These are phyloP conservation scores for Leucogyrophana mollusca DNA, from an alignment of 768 basidiomycete species.

Conservation along the genomic window DNA sequence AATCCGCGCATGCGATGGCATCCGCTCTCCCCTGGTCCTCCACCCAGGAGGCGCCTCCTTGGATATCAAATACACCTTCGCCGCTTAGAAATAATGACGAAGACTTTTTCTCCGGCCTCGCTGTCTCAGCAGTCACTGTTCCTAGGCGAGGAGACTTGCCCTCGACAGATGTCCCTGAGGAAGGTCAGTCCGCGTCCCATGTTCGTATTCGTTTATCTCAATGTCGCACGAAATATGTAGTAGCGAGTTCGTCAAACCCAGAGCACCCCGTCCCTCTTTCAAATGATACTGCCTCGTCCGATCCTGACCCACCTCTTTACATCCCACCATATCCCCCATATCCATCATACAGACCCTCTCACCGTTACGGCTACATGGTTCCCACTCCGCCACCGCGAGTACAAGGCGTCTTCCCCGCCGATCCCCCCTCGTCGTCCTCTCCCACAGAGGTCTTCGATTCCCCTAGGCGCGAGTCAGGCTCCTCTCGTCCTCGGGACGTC, in stretches of 20 bases:
- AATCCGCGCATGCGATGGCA: too few relatives aligned
- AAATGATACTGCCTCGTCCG: conserved; percentile 2
- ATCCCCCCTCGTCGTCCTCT: background rate
- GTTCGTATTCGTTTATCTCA: too few relatives aligned
- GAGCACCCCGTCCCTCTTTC: background rate
- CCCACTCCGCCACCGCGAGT: background rate
- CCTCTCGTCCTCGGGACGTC: too few relatives aligned
- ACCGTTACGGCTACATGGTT: too few relatives aligned
- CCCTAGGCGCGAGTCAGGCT: background rate
- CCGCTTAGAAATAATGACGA: background rate
- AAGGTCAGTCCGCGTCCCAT: too few relatives aligned
- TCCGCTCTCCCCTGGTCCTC: conserved; percentile 4
- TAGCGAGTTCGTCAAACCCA: background rate
- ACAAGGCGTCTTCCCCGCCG: background rate
- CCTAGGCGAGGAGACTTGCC: conserved; percentile 1
- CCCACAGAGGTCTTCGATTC: background rate
- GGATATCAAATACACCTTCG: conserved; percentile 1
- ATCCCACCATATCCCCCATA: conserved; percentile 16
- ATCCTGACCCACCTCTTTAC: background rate
- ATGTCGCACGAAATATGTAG: background rate
- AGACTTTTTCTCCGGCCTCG: background rate
- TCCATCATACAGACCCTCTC: conserved; percentile 22
- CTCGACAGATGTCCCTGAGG: background rate
- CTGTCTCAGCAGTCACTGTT: conserved; percentile 3
- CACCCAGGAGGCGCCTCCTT: background rate